Base-by-base conservation (phyloP, 768 basidiomycete species). In the Tulasnella sp. region DNA sequence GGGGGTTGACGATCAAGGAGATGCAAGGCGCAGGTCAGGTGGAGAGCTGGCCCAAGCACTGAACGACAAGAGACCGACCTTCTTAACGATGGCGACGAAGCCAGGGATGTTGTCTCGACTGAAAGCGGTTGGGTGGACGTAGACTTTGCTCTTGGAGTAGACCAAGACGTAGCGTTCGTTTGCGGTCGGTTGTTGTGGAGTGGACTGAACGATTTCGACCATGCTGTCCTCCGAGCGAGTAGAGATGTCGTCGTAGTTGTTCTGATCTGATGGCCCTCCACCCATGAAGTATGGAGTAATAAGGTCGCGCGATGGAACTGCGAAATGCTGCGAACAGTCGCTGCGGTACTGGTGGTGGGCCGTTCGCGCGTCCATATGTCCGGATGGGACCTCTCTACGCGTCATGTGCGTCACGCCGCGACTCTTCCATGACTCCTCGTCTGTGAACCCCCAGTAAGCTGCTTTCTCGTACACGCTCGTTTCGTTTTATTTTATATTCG, bases 91-190 rank as follows among this genome's bases (percentile, higher is more conserved):
- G 19, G 92, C 91, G 8, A 96, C 90, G 82, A 97, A 99, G 0
- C 97, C 97, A 2, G 94, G 90, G 42, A 98, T 93, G 82, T 98
- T 97, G 83, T 99, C 97, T 80, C 92, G 87, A 1, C 92, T 87
- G 82, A 95, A 96, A 3, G 92, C 90, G 2, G 96, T 97, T 0
- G 97, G 97, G 79, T 98, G 94, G 64, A 99, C 90, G 81, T 97
- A 96, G 67, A 98, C 97, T 82, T 96, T 96, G 54, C 92, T 93
- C 82, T 97, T 97, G 83, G 90, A 91, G 80, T 94, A 97, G 17
- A 98, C 82, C 69, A 98, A 86, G 67, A 92, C 86, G 81, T 89
- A 88, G 11, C 19, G 54, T 40, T n/a, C 64, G 7, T 6, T 19
- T 25, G 3, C n/a, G 34, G 68, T 29, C 15, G 49, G 25, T 31